phyloP scores from a whole-genome alignment of 179 eudicot genomes.

The Amaranthus tricolor region DNA sequence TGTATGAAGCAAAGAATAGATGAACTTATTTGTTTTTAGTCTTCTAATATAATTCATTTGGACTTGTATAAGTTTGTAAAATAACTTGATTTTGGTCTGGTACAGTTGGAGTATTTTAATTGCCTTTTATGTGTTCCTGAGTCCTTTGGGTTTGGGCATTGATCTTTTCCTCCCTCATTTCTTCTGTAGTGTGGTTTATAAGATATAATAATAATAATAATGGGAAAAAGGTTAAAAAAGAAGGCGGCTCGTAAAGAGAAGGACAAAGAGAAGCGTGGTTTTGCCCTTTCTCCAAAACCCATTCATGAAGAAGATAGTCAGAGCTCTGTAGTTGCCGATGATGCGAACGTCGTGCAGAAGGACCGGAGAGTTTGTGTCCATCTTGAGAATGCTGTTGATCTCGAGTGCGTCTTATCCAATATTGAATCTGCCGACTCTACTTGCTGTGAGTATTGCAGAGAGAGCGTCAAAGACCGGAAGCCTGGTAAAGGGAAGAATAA shows the following conservation, averaged over 20 bases:
- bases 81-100: too few relatives aligned
- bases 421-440: constrained; percentile 44
- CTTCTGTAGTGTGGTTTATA: constrained; percentile 25
- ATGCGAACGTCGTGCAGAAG: constrained; percentile 34
- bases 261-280: constrained; percentile 57
- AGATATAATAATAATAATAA: constrained; percentile 30
- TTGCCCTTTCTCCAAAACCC: constrained; percentile 35
- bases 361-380: constrained; percentile 62
- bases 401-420: constrained; percentile 47
- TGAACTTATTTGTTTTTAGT: too few relatives aligned
- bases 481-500: constrained; percentile 62
- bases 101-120: too few relatives aligned
- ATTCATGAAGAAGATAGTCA: constrained; percentile 23
- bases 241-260: constrained; percentile 67
- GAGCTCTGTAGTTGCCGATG: constrained; percentile 30
- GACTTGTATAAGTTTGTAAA: too few relatives aligned
- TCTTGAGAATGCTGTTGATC: constrained; percentile 61
- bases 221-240: constrained; percentile 81
- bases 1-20: too few relatives aligned
- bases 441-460: constrained; percentile 81
- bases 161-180: constrained; percentile 1
- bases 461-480: constrained; percentile 49
- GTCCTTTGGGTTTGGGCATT: constrained; percentile 3
- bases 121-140: too few relatives aligned
- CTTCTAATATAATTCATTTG: too few relatives aligned